These are phyloP conservation scores for Xylariaceae sp. DNA, from an alignment of 2,329 filamentous ascomycete species.

Conservation along the genomic window DNA sequence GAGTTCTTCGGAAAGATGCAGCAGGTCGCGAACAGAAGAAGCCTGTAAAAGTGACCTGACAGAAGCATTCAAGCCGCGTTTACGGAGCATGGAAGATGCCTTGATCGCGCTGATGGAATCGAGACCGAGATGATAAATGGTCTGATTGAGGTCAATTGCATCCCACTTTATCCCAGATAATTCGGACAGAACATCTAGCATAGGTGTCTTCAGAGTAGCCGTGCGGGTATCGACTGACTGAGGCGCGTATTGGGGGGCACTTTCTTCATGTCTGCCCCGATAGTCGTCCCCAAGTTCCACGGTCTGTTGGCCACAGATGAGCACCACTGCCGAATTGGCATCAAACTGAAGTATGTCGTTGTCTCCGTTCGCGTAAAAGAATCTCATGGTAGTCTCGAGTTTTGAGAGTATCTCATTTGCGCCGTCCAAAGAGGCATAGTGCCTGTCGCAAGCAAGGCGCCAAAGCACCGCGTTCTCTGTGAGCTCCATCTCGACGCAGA, in stretches of 20 bases:
- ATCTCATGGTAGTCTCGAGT: constrained; percentile 56
- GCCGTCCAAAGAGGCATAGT: constrained; percentile 43
- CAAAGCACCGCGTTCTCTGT: constrained; percentile 54
- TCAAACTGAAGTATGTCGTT: constrained; percentile 51
- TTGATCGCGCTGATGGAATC: constrained; percentile 94
- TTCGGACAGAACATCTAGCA: constrained; percentile 46
- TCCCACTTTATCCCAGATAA: constrained; percentile 57
- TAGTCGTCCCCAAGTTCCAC: constrained; percentile 27
- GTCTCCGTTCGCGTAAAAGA: constrained; percentile 47
- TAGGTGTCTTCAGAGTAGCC: constrained; percentile 11
- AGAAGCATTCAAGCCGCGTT: constrained; percentile 54
- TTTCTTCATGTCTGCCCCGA: background rate
- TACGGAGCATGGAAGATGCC: constrained; percentile 66
- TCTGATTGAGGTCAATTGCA: constrained; percentile 57
- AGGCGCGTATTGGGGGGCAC: background rate
- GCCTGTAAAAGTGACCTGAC: constrained; percentile 69
- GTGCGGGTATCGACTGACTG: constrained; percentile 32
- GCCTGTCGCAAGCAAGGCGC: constrained; percentile 66
- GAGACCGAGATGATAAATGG: constrained; percentile 78
- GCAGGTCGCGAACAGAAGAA: constrained; percentile 62
- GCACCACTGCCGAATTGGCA: constrained; percentile 39
- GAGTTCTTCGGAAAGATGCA: constrained; percentile 9
- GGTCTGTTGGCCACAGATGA: constrained; percentile 59
- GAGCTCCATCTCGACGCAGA: constrained; percentile 77
- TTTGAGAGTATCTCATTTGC: constrained; percentile 48